These are phyloP conservation scores for Coccomyxa subellipsoidea DNA, from an alignment of 163 green algal genomes.

Conservation along the genomic window DNA sequence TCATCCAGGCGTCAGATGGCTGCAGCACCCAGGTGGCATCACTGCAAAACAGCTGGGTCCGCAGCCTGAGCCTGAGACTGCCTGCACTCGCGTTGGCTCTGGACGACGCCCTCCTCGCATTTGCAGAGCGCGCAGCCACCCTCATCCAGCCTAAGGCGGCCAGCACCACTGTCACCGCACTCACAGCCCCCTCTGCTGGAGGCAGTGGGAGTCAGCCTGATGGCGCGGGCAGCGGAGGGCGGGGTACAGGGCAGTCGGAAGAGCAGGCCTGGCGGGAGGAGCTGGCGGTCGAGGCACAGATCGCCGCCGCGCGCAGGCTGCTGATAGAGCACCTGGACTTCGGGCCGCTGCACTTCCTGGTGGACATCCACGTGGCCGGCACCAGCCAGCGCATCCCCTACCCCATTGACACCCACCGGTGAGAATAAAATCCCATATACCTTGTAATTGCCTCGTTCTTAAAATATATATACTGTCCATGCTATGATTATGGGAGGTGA, in stretches of 20 bases:
- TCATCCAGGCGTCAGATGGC: neutral
- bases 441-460: no score
- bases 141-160: neutral
- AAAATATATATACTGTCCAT: no score
- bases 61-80: conserved; percentile 16
- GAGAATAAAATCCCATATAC: no score
- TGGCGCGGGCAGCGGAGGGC: neutral
- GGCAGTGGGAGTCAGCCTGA: neutral
- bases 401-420: conserved; percentile 34
- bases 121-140: conserved; percentile 16
- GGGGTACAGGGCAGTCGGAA: neutral
- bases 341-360: conserved; percentile 24
- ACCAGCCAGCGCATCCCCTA: conserved; percentile 31
- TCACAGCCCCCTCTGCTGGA: neutral
- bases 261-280: neutral
- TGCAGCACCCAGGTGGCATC: neutral
- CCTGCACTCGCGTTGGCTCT: conserved; percentile 27
- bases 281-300: conserved; percentile 19
- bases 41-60: conserved; percentile 34
- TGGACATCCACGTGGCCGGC: conserved; percentile 41
- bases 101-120: conserved; percentile 36
- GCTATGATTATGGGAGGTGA: no score
- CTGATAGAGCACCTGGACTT: conserved; percentile 28
- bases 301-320: conserved; percentile 25
- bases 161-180: neutral